Evolutionary conservation across 805 yeast species (phyloP).

Genomic region (Cyberlindnera bimundalis): DNA sequence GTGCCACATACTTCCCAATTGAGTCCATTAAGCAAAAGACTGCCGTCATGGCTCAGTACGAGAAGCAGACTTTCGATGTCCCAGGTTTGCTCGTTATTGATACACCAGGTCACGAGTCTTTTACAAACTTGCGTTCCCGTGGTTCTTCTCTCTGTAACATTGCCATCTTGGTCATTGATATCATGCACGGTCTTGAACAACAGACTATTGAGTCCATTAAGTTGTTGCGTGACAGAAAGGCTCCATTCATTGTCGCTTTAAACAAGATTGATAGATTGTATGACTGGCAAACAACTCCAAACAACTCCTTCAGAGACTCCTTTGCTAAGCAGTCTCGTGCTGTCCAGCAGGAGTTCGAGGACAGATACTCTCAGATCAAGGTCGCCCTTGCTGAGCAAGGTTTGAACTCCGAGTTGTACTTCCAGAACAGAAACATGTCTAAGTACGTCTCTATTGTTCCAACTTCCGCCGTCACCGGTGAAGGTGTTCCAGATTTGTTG

Average conservation of each 20-base stretch:
- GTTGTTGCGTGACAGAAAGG: conserved; percentile 91
- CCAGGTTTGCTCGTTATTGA: conserved; percentile 97
- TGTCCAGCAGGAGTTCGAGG: conserved; percentile 90
- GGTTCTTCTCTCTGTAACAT: conserved; percentile 99
- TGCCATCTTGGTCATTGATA: conserved; percentile 96
- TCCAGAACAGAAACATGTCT: conserved; percentile 89
- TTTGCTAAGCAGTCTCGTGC: conserved; percentile 75
- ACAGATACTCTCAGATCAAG: conserved; percentile 78
- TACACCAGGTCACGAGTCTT: conserved; percentile 99
- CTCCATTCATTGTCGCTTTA: conserved; percentile 95
- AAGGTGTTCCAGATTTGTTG: conserved; percentile 98
- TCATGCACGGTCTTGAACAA: conserved; percentile 98
- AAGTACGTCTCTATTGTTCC: conserved; percentile 96
- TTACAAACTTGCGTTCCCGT: conserved; percentile 94
- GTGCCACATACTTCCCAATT: conserved; percentile 99
- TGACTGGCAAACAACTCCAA: conserved; percentile 88
- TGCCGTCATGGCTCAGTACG: conserved; percentile 82
- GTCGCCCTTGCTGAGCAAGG: conserved; percentile 97
- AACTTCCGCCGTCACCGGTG: conserved; percentile 98
- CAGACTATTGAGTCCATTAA: conserved; percentile 95
- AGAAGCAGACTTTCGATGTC: conserved; percentile 83
- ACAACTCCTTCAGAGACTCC: conserved; percentile 95
- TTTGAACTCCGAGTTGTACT: conserved; percentile 93
- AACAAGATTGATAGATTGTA: conserved; percentile 97
- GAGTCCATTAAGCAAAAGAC: conserved; percentile 91